Evolutionary conservation across 306 rosid species (phyloP), one percentile per base, ranked within the genome.

Genomic region (Hippophae gyantsensis): DNA sequence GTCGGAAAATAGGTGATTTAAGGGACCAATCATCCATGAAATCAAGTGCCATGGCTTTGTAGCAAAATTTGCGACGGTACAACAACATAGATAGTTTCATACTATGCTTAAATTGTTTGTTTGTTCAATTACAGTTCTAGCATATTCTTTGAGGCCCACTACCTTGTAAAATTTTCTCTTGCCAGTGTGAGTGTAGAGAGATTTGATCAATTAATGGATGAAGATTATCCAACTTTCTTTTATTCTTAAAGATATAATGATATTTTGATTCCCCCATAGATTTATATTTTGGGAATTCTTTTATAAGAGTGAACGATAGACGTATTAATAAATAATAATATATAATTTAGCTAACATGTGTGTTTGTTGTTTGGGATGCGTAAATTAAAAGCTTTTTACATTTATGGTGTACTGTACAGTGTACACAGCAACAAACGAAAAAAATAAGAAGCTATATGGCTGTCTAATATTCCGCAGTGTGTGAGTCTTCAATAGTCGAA

Each of bases 131-230:
- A 13, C 62, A 46, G 23, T 18, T 54, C 76, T 69, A 74, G 75
- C 80, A 71, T 76, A 76, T 85, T 82, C 82, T 83, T 67, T 75
- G 64, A 82, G 73, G 89, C 78, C 23, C 23, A 18, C 23, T 18
- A 7, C 52, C 70, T 66, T 66, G 63, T 63, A 32, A 32, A 67
- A 41, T 57, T 75, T 70, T 65, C 44, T 61, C 55, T 73, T 77
- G 72, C 76, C 81, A 42, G 48, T 73, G 78, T 78, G 89, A 77
- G 78, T 76, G 94, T 85, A 79, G 86, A 77, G 69, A 74, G 71
- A 78, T 63, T 65, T 73, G 73, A 82, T 66, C 71, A 62, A 71
- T 63, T 57, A 72, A 76, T 70, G 60, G 38, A 63, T 32, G 38
- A 4, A 78, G 46, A 64, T 42, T 46, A 23, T 65, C 55, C 43